Conservation (phyloP, 495 filamentous ascomycete species). For the Penicillium chermesinum region DNA sequence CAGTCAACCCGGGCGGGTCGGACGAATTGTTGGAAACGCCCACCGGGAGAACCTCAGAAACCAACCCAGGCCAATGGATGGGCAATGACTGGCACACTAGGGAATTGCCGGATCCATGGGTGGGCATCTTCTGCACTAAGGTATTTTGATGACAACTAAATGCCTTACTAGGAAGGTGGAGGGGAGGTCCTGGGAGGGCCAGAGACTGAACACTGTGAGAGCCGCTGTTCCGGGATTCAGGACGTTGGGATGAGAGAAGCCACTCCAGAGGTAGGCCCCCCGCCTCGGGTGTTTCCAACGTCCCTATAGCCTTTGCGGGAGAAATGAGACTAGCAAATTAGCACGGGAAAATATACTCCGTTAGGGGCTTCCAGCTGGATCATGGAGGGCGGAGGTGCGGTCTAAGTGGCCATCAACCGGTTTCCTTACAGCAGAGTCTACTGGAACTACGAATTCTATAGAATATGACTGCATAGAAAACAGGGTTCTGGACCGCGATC, state of each 20-base stretch:
- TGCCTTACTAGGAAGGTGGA: not conserved
- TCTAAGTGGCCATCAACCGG: too few relatives aligned
- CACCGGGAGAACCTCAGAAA: not conserved
- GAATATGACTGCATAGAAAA: not conserved
- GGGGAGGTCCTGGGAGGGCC: not conserved
- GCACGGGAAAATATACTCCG: too few relatives aligned
- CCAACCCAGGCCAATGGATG: not conserved
- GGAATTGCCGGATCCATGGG: conserved; percentile 5
- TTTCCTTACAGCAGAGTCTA: too few relatives aligned
- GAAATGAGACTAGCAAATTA: too few relatives aligned
- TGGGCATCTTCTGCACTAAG: not conserved
- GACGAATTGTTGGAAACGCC: not conserved
- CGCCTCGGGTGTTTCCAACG: too few relatives aligned
- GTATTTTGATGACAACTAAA: not conserved
- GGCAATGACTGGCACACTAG: not conserved
- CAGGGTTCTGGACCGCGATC: conserved; percentile 1
- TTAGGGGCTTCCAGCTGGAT: too few relatives aligned
- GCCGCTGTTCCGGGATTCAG: too few relatives aligned
- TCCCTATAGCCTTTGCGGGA: too few relatives aligned
- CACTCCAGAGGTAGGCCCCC: too few relatives aligned
- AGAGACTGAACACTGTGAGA: too few relatives aligned
- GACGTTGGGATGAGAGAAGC: too few relatives aligned
- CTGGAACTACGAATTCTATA: not conserved
- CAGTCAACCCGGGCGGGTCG: not conserved
- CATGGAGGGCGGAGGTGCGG: too few relatives aligned